phyloP scores from a whole-genome alignment of 2,329 filamentous ascomycete genomes.

The Neopestalotiopsis sp. region DNA sequence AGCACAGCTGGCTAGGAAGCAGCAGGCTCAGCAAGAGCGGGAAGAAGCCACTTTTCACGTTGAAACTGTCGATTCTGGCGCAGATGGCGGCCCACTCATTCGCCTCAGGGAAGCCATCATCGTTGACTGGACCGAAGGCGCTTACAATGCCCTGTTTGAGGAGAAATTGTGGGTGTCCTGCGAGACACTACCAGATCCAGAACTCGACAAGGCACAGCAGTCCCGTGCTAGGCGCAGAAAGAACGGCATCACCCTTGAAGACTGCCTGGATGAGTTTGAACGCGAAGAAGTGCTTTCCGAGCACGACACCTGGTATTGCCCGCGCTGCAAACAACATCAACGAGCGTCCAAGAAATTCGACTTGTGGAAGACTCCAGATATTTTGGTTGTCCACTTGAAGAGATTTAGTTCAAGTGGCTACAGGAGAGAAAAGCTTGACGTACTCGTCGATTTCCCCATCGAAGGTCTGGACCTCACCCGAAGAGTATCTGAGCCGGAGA shows the following conservation, averaged over 20 bases:
- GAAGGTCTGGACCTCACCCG: constrained; percentile 83
- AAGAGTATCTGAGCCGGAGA: constrained; percentile 79
- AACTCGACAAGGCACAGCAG: constrained; percentile 67
- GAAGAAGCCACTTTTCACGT: constrained; percentile 29
- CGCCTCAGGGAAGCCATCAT: constrained; percentile 84
- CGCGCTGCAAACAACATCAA: constrained; percentile 90
- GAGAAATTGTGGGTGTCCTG: constrained; percentile 61
- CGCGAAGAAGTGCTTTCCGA: constrained; percentile 93
- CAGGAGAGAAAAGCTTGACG: constrained; percentile 89
- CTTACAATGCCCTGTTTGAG: constrained; percentile 74
- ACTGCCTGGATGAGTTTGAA: constrained; percentile 93
- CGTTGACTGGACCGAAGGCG: constrained; percentile 80
- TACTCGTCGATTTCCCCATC: constrained; percentile 88
- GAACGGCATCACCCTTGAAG: constrained; percentile 81
- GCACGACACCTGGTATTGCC: constrained; percentile 97
- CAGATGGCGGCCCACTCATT: constrained; percentile 69
- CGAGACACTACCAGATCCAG: constrained; percentile 64
- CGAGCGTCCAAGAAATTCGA: constrained; percentile 96
- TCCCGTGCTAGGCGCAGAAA: constrained; percentile 70
- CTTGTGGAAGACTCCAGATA: constrained; percentile 95
- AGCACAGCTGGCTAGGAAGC: constrained; percentile 33
- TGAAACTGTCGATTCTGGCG: constrained; percentile 40
- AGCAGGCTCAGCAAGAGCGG: constrained; percentile 29
- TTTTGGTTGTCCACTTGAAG: constrained; percentile 93
- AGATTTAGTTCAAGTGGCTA: constrained; percentile 86